phyloP scores from a whole-genome alignment of 768 basidiomycete species.

The Tylopilus felleus region DNA sequence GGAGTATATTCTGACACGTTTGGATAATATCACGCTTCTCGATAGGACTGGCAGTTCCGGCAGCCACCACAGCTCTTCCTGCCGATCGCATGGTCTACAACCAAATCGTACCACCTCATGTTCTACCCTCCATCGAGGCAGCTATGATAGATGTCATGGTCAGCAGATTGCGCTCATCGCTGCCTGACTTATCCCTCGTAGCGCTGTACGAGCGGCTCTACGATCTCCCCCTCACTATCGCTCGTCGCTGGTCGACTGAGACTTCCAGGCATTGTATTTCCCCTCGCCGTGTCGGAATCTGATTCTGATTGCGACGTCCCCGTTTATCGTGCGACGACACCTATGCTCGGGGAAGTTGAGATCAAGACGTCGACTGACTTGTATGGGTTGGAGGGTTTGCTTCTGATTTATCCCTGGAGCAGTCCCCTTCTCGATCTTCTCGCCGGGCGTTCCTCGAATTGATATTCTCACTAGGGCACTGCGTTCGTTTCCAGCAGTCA shows the following conservation, averaged over 20 bases:
- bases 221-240: not conserved
- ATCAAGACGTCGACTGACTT: not conserved
- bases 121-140: not conserved
- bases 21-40: not conserved
- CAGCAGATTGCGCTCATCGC: not conserved
- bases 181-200: not conserved
- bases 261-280: not conserved
- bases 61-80: constrained; percentile 8
- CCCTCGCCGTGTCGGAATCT: not conserved
- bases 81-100: not conserved
- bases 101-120: not conserved
- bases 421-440: not conserved
- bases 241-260: not conserved
- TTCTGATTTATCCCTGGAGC: not conserved
- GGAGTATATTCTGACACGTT: not conserved
- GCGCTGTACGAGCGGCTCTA: not conserved
- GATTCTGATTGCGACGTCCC: too few relatives aligned
- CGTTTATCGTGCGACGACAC: not conserved
- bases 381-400: not conserved
- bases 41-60: constrained; percentile 1
- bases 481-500: not conserved
- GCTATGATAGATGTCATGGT: not conserved
- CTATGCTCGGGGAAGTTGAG: not conserved
- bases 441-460: not conserved
- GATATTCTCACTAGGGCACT: not conserved